Evolutionary conservation across 2,329 filamentous ascomycete species (phyloP), one percentile per base, ranked within the genome.

Genomic region (Neodidymelliopsis sp.): DNA sequence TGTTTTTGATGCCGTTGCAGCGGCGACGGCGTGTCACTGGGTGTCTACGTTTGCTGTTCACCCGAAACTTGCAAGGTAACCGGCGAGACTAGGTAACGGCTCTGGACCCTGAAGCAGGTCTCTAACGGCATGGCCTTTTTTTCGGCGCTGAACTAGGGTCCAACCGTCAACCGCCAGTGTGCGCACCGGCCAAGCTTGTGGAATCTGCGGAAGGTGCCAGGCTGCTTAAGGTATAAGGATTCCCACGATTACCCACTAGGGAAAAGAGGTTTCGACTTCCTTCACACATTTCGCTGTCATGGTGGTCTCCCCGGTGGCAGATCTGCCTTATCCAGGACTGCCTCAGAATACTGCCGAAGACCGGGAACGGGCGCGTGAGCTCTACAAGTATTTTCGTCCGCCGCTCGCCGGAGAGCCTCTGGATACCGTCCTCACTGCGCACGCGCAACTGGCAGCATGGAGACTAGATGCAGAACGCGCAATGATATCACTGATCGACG

Each of bases 401-500:
- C 53, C 49, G n/a, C 25, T 36, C 6, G 46, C 46, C 10, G 11
- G 53, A 15, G 27, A 42, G 23, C 37, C 50, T 4, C 48, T 62
- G 11, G 72, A 75, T 47, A 66, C 65, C 15, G 64, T 68, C 16
- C 59, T 74, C 11, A 68, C 64, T 6, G 66, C 70, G 6, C 67
- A 69, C 49, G 61, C 64, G 7, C 71, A 76, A 44, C 63, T 75
- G 6, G 67, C 67, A 3, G 66, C 71, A 40, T 66, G 71, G 47
- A 65, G 73, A 8, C 59, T 76, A 6, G 54, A 70, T 23, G 63
- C 65, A 3, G 62, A 68, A 18, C 65, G 74, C 9, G 66, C 63
- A 19, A 66, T 75, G 56, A 62, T 76, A 42, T 77, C 74, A 51
- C 68, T 81, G 9, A 76, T 82, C 43, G 79, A 80, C 54, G 71